phyloP scores from a whole-genome alignment of 129 eudicot genomes.

The Helianthus tuberosus region DNA sequence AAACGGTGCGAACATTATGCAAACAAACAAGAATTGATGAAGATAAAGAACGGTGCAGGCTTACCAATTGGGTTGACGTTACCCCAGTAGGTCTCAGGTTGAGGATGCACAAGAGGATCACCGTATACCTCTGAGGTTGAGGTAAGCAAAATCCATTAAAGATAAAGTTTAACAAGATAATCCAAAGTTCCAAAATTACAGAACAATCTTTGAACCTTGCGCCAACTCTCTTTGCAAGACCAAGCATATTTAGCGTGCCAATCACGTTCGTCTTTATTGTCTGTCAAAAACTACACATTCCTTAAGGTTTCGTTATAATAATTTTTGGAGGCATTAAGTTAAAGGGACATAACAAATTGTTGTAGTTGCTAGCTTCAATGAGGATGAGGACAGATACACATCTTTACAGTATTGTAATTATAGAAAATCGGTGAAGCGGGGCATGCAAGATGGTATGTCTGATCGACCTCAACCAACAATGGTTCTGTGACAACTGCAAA shows the following conservation, averaged over 20 bases:
- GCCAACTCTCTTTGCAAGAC: conserved; percentile 95
- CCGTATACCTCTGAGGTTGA: conserved; percentile 97
- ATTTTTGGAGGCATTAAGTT: neutral
- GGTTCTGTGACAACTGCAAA: conserved; percentile 86
- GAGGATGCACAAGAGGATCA: conserved; percentile 93
- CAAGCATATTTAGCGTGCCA: conserved; percentile 90
- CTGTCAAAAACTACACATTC: conserved; percentile 40
- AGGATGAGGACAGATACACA: conserved; percentile 8
- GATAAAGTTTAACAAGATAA: neutral
- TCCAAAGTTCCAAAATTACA: neutral
- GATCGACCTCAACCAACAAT: conserved; percentile 81
- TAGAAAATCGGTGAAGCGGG: conserved; percentile 96
- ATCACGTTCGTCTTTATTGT: conserved; percentile 95
- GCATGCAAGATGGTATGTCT: conserved; percentile 89
- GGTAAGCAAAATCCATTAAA: conserved; percentile 77
- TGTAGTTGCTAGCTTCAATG: neutral
- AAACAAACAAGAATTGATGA: neutral
- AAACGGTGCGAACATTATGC: neutral
- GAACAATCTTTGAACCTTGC: conserved; percentile 58
- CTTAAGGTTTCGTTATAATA: neutral
- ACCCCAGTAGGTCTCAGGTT: conserved; percentile 90
- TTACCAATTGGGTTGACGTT: conserved; percentile 96
- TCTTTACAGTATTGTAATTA: conserved; percentile 96
- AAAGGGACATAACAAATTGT: neutral
- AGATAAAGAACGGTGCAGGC: conserved; percentile 12